Evolutionary conservation across 2,329 filamentous ascomycete genomes (phyloP), one percentile per base, ranked within the genome.

Genomic region (Fusarium nematophilum): DNA sequence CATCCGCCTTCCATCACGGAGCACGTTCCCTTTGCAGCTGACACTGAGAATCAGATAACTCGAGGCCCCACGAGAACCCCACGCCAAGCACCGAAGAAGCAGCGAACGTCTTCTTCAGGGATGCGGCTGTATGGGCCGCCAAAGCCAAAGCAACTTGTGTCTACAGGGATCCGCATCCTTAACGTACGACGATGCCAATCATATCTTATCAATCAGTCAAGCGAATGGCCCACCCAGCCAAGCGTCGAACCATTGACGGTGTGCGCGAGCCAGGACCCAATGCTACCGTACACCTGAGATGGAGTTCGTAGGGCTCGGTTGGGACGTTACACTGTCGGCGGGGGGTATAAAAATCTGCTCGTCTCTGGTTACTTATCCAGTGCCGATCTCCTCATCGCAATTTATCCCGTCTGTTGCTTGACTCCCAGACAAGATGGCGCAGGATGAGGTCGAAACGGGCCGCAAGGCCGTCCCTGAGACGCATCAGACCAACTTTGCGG

Each of bases 181-280:
- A 30, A 36, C 23, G 10, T 23, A 25, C 15, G 18, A 21, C 5
- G 34, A 31, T 46, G 18, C 47, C 42, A 37, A 53, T 27, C 36
- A 47, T 27, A 49, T 49, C 44, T 54, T 54, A 54, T 54, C 51
- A 54, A 54, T 54, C 51, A 43, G 44, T 26, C 30, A 30, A 17
- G 43, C 37, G 18, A 21, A 53, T 10, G 33, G 15, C 17, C 50
- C 40, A 46, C 31, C 14, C 13, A 13, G 3, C 3, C 13, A 25
- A 8, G 4, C 31, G n/a, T 54, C 51, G 37, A 49, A 44, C 51
- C 51, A 49, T 37, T 39, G 18, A n/a, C 30, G 30, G 36, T 9
- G 29, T 36, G 14, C 23, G 31, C 30, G 47, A 51, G 29, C 17
- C 21, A 11, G 7, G 10, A 10, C 14, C 18, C 30, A 21, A 43